A percentile compares a stretch with the other conserved stretches of the same genome.
Conservation (phyloP, 345 rosid species). For the Arabidopsis thaliana region TAIR10.1 NC_003070.9:10791001-10791500, state of each 20-base stretch:
- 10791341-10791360: conserved; percentile 23
- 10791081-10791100: conserved; percentile 85
- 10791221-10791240: conserved; percentile 10
- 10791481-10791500: background rate
- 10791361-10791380: conserved; percentile 11
- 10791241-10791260: background rate
- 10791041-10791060: conserved; percentile 99
- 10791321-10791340: background rate
- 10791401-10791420: background rate
- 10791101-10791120: conserved; percentile 65
- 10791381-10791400: conserved; percentile 23
- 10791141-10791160: conserved; percentile 82
- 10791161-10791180: conserved; percentile 84
- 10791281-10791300: background rate
- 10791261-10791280: background rate
- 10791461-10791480: background rate
- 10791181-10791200: conserved; percentile 61
- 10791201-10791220: conserved; percentile 1
- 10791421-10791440: conserved; percentile 6
- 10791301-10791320: background rate
- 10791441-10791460: background rate
- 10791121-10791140: conserved; percentile 92
- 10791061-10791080: conserved; percentile 96
- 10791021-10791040: conserved; percentile 95
- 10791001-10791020: conserved; percentile 97